Evolutionary conservation across 306 rosid genomes (phyloP), one percentile per base, ranked within the genome.

Genomic region (Corylus avellana): DNA sequence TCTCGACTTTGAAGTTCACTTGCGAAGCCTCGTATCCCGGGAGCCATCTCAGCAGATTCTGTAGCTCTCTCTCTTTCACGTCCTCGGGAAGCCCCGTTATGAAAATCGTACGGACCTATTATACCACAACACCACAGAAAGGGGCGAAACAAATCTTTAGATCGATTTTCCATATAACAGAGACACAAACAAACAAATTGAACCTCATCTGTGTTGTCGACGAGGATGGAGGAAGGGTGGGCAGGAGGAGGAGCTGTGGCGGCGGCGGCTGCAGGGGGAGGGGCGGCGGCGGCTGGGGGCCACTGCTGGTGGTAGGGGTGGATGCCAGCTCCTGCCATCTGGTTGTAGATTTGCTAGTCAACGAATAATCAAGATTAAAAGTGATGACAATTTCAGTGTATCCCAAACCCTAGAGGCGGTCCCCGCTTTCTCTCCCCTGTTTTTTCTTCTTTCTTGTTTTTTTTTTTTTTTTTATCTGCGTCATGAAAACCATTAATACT

Each of bases 21-120:
- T 96, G 99, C 29, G 99, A 96, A 61, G 99, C 99, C 84, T 96
- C 99, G 71, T 91, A 96, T 0, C 99, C 99, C 2, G 99, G 98
- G 37, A 96, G 55, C 98, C 99, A 96, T 55, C 99, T 77, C 76
- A 91, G 79, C 12, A 96, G 92, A 77, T 96, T 96, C 88, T 84
- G 94, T 25, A 96, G 83, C 76, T 96, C 99, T 64, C 99, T 82
- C 92, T 96, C 99, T 73, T 83, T 93, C 9, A 96, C 99, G 49
- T 96, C 97, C 49, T 96, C 99, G 0, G 99, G 99, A 70, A 96
- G 97, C 1, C 99, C 99, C 0, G 98, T 88, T 51, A 96, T 90
- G 71, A 96, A 96, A 18, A 96, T 90, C 7, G 99, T 96, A 54
- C 99, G 91, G 49, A 91, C 97, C 97, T 91, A 75, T 59, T 56